Conservation (phyloP, 2,329 filamentous ascomycete species). For the Fusarium irregulare region DNA sequence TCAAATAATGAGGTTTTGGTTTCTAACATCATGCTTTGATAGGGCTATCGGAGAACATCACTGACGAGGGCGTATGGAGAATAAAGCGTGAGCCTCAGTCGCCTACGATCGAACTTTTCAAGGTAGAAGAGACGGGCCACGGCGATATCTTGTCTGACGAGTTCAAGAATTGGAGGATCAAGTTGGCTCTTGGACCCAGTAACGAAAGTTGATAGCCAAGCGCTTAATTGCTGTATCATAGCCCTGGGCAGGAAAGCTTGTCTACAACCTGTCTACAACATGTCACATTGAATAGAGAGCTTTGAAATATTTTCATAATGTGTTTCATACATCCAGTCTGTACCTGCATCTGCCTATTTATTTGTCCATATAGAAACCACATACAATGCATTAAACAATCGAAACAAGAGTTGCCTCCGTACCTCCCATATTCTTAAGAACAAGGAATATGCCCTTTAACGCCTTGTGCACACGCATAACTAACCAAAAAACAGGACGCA, state of each 20-base stretch:
- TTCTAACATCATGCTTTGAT: constrained; percentile 11
- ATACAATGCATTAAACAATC: constrained; percentile 7
- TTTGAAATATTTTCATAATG: background rate
- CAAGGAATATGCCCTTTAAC: constrained; percentile 21
- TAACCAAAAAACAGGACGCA: background rate
- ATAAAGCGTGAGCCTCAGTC: constrained; percentile 75
- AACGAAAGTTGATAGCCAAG: constrained; percentile 19
- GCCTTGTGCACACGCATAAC: constrained; percentile 28
- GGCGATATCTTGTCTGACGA: constrained; percentile 80
- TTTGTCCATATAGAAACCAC: constrained; percentile 3
- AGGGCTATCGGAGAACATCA: constrained; percentile 74
- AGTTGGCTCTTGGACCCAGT: constrained; percentile 56
- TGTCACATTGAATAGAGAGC: background rate
- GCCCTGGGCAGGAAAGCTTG: background rate
- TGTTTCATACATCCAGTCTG: constrained; percentile 14
- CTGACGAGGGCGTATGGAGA: constrained; percentile 82
- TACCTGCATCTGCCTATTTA: constrained; percentile 34
- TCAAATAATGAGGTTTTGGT: background rate
- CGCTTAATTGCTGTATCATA: background rate
- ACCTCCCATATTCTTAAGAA: constrained; percentile 20
- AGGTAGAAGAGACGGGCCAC: constrained; percentile 75
- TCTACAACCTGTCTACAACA: too few relatives aligned
- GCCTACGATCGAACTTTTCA: constrained; percentile 77
- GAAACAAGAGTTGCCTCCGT: constrained; percentile 29
- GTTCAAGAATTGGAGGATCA: constrained; percentile 80